A percentile compares a stretch with the other conserved stretches of the same genome.
These are phyloP conservation scores for Candida sp. DNA, from an alignment of 1,139 yeast species.

Conservation along the genomic window DNA sequence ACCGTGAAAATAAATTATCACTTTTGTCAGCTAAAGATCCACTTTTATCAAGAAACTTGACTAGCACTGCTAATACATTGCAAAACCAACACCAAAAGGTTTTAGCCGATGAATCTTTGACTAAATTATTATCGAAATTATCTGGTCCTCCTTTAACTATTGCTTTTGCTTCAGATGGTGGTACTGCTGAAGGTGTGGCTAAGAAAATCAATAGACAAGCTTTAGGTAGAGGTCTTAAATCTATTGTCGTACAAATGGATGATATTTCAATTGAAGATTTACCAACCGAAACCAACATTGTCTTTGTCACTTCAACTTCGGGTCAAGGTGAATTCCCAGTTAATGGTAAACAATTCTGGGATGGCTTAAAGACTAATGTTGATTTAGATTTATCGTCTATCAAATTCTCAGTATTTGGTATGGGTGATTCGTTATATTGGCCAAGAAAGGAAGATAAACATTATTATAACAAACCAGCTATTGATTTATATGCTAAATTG, in stretches of 20 bases:
- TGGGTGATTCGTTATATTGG: slow-evolving; percentile 96
- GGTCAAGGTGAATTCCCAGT: slow-evolving; percentile 99
- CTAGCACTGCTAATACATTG: slow-evolving; percentile 56
- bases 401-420: slow-evolving; percentile 77
- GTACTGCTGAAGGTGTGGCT: slow-evolving; percentile 83
- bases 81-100: slow-evolving; percentile 58
- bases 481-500: slow-evolving; percentile 66
- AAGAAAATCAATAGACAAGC: slow-evolving; percentile 84
- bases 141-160: slow-evolving; percentile 92
- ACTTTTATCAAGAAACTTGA: slow-evolving; percentile 70
- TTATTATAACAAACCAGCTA: slow-evolving; percentile 90
- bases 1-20: slow-evolving; percentile 85
- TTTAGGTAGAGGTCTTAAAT: slow-evolving; percentile 79
- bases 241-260: slow-evolving; percentile 78
- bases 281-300: slow-evolving; percentile 75
- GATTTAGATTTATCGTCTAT: slow-evolving; percentile 72
- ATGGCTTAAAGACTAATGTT: slow-evolving; percentile 62
- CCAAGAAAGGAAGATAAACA: slow-evolving; percentile 95
- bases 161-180: slow-evolving; percentile 94
- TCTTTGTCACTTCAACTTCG: slow-evolving; percentile 84
- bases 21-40: slow-evolving; percentile 72
- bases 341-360: slow-evolving; percentile 93
- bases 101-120: slow-evolving; percentile 76
- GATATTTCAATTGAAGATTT: slow-evolving; percentile 80
- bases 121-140: slow-evolving; percentile 75